Percentiles rank a stretch among this genome's conserved stretches.
These are phyloP conservation scores for Mycena galopus DNA, from an alignment of 768 basidiomycete species.

Conservation along the genomic window DNA sequence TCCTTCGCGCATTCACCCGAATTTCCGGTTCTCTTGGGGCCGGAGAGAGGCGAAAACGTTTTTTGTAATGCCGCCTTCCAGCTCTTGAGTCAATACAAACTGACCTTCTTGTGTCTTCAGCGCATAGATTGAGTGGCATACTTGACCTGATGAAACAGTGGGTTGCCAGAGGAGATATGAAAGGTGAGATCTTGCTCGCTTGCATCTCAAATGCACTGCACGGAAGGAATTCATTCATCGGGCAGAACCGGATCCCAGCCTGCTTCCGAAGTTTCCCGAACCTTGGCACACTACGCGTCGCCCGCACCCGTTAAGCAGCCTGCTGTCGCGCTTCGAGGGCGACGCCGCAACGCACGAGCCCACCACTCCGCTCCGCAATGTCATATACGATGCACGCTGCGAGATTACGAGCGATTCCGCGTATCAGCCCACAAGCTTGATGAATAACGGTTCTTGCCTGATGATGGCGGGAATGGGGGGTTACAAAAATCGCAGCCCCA, in stretches of 20 bases:
- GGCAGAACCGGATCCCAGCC: neutral
- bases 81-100: too few species aligned
- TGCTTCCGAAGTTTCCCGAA: neutral
- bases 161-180: neutral
- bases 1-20: constrained; percentile 15
- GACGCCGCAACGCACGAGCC: neutral
- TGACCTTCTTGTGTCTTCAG: too few species aligned
- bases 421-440: neutral
- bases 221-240: neutral
- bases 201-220: neutral
- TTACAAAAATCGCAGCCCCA: constrained; percentile 16
- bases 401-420: constrained; percentile 16
- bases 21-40: constrained; percentile 4
- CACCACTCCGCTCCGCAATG: neutral
- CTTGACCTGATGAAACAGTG: neutral
- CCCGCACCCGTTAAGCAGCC: neutral
- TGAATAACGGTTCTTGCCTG: neutral
- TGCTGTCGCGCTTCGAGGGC: constrained; percentile 6
- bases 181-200: neutral
- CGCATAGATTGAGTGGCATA: neutral
- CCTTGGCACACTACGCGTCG: neutral
- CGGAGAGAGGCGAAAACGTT: neutral
- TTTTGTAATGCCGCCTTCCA: too few species aligned
- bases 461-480: constrained; percentile 14
- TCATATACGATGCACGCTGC: constrained; percentile 30